phyloP scores from a whole-genome alignment of 306 rosid species.

The Hippophae rhamnoides region DNA sequence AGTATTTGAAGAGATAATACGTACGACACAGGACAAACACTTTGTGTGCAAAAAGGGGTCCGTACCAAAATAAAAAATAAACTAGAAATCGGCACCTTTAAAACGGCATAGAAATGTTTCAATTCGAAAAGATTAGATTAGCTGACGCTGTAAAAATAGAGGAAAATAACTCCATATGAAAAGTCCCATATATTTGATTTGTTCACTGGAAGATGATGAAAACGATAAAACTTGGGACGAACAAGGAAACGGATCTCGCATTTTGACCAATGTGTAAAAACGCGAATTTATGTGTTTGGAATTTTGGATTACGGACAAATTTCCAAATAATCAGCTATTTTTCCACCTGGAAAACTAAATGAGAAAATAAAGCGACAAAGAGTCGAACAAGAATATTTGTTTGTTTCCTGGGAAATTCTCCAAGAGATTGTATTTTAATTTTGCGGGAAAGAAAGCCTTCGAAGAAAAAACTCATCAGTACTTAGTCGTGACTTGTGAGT shows the following conservation, averaged over 20 bases:
- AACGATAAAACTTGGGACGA: slow-evolving; percentile 13
- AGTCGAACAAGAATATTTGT: too few relatives aligned
- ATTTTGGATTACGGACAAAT: background rate
- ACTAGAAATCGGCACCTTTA: slow-evolving; percentile 11
- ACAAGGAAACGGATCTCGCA: slow-evolving; percentile 41
- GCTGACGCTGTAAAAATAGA: slow-evolving; percentile 9
- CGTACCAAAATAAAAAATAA: slow-evolving; percentile 12
- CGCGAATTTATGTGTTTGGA: slow-evolving; percentile 27
- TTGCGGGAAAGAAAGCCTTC: too few relatives aligned
- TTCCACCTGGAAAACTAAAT: slow-evolving; percentile 8
- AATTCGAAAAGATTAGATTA: slow-evolving; percentile 10
- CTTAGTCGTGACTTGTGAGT: too few relatives aligned
- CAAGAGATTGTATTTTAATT: too few relatives aligned
- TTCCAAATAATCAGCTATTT: slow-evolving; percentile 13
- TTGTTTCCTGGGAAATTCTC: too few relatives aligned
- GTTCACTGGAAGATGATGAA: slow-evolving; percentile 6
- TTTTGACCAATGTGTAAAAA: slow-evolving; percentile 27
- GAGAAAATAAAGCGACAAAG: too few relatives aligned
- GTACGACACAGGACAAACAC: background rate
- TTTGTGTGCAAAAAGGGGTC: slow-evolving; percentile 10
- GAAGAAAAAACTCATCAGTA: too few relatives aligned
- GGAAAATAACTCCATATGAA: slow-evolving; percentile 19
- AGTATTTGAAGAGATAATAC: too few relatives aligned
- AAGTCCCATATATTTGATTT: slow-evolving; percentile 13
- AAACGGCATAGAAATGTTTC: slow-evolving; percentile 6